Base-by-base conservation (phyloP, 202 grass and related monocot species). In the Eragrostis tef region DNA sequence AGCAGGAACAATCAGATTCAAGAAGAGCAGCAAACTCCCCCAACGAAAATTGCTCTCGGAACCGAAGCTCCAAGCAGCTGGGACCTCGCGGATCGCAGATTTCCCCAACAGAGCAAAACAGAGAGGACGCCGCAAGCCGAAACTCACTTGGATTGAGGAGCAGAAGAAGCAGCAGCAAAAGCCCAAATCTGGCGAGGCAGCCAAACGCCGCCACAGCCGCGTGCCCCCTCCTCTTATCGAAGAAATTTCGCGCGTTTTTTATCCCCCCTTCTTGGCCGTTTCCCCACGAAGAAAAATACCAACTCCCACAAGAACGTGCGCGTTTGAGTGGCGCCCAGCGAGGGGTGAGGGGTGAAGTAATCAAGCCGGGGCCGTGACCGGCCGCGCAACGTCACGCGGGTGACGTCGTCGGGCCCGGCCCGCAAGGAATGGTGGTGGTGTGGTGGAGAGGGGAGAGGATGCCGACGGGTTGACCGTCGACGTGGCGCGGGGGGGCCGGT, bases 351-450 rank as follows among this genome's bases (percentile, higher is more conserved):
- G 64, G 69, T 53, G 67, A 58, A 24, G 49, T 20, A 52, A 63
- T 39, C 78, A 80, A 69, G 78, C 20, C 20, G 34, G 0, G 71
- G 79, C 8, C 67, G 79, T 86, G 88, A 86, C 88, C 14, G 1
- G 31, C 7, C 9, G 14, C 2, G 10, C 22, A 51, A 79, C 83
- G 87, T 86, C 87, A 86, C 44, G 14, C 11, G 1, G 7, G n/a
- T 79, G 79, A 86, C 88, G 74, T 83, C 78, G 50, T n/a, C 36
- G 20, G n/a, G 12, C 6, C 13, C 12, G 20, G 44, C 34, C 21
- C 58, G 9, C 22, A 46, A 46, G 34, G 34, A 6, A 5, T 2
- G 34, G 34, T 39, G 34, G 6, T n/a, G n/a, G n/a, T n/a, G 5
- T 39, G 34, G 34, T 39, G 34, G 34, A 39, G 34, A 39, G 34